These are phyloP conservation scores for Trichopus zeylanicus DNA, from an alignment of 116 monocot species.

Conservation along the genomic window DNA sequence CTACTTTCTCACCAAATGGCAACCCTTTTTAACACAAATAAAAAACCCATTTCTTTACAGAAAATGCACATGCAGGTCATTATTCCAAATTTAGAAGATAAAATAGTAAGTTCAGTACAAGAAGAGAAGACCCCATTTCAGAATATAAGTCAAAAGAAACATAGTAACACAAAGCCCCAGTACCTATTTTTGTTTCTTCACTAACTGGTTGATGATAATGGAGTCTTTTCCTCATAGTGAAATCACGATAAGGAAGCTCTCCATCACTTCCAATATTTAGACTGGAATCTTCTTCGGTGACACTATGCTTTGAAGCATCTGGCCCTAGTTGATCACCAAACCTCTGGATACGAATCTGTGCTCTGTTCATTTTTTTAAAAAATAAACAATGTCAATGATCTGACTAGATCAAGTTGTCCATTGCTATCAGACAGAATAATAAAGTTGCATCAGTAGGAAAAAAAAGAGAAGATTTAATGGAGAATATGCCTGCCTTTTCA, in stretches of 20 bases:
- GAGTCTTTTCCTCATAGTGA: slow-evolving; percentile 48
- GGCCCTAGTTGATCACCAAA: slow-evolving; percentile 47
- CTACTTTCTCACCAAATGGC: no score
- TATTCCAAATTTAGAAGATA: no score
- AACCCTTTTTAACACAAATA: no score
- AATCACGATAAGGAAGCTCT: slow-evolving; percentile 36
- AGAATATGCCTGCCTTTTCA: slow-evolving; percentile 60
- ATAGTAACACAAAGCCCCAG: no score
- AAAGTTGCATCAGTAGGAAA: no score
- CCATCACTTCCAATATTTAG: slow-evolving; percentile 53
- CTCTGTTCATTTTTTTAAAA: slow-evolving; percentile 24
- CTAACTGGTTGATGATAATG: slow-evolving; percentile 17
- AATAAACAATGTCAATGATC: background rate
- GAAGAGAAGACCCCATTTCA: no score
- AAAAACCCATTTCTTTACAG: no score
- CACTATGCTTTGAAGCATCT: slow-evolving; percentile 31
- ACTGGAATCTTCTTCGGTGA: slow-evolving; percentile 74
- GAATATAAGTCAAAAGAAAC: no score
- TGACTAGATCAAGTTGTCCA: background rate
- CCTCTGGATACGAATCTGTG: slow-evolving; percentile 53
- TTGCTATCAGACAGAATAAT: background rate
- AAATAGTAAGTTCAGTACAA: no score
- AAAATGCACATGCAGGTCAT: no score
- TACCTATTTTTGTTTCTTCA: slow-evolving; percentile 61
- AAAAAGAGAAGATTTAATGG: no score